Evolutionary conservation across 441 rosid genomes (phyloP).

Genomic region (Eugenia klotzschiana): DNA sequence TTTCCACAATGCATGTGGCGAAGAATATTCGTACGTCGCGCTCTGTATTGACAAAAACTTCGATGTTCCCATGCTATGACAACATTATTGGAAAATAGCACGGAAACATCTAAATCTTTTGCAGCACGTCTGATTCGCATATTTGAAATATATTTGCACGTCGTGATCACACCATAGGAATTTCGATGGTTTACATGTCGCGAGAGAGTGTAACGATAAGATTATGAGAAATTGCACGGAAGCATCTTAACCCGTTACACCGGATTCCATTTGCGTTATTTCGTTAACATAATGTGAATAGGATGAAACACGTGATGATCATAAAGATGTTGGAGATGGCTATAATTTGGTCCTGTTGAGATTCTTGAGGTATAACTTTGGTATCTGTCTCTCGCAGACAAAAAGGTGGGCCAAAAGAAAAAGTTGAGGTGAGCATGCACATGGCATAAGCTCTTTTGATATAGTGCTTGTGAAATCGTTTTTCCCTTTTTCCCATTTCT

Average conservation of each 20-base stretch:
- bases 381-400: background rate
- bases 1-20: background rate
- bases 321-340: background rate
- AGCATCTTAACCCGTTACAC: background rate
- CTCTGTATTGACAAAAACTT: background rate
- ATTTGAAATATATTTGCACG: background rate
- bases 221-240: background rate
- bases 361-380: background rate
- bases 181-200: accelerated
- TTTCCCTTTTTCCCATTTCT: background rate
- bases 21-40: background rate
- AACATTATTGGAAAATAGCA: background rate
- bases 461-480: no score
- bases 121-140: background rate
- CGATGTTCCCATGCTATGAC: background rate
- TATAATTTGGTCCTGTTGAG: background rate
- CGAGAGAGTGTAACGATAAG: background rate
- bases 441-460: background rate
- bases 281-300: background rate
- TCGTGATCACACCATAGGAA: background rate
- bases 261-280: background rate
- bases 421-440: background rate
- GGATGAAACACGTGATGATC: background rate
- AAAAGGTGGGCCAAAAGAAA: background rate
- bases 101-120: background rate